Percentiles rank a stretch among this genome's conserved stretches.
phyloP scores from a whole-genome alignment of 352 stramenopile genomes.

The Phytophthora megakarya region DNA sequence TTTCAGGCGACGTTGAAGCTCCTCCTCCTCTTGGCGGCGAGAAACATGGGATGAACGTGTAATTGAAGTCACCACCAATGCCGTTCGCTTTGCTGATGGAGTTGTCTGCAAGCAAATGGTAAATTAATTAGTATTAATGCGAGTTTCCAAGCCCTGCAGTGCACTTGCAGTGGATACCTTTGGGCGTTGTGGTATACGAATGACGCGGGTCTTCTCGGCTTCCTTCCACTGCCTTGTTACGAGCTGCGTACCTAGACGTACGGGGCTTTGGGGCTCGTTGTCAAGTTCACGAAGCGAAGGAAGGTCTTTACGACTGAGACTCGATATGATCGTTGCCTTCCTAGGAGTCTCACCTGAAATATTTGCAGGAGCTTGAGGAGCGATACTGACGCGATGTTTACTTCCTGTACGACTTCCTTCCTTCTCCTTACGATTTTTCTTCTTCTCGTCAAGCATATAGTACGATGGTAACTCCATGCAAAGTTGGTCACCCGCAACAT shows the following conservation, averaged over 20 bases:
- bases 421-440: constrained; percentile 52
- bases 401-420: constrained; percentile 46
- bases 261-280: constrained; percentile 19
- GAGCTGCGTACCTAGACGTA: constrained; percentile 54
- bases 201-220: constrained; percentile 42
- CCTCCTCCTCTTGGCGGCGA: constrained; percentile 37
- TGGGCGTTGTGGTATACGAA: constrained; percentile 35
- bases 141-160: not conserved
- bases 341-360: not conserved
- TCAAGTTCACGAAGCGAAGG: constrained; percentile 35
- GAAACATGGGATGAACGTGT: constrained; percentile 58
- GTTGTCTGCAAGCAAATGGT: constrained; percentile 31
- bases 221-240: constrained; percentile 62
- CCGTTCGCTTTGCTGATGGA: constrained; percentile 24
- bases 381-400: constrained; percentile 59
- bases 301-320: constrained; percentile 22
- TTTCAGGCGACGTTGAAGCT: constrained; percentile 24
- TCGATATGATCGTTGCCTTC: constrained; percentile 9
- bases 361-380: constrained; percentile 11
- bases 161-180: constrained; percentile 27
- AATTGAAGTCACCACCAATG: constrained; percentile 42
- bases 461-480: constrained; percentile 79
- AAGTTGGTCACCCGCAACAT: constrained; percentile 77
- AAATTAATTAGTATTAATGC: not conserved
- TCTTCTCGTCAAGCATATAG: constrained; percentile 68